Conservation (phyloP, 148 eudicot species). For the Silene latifolia region DNA sequence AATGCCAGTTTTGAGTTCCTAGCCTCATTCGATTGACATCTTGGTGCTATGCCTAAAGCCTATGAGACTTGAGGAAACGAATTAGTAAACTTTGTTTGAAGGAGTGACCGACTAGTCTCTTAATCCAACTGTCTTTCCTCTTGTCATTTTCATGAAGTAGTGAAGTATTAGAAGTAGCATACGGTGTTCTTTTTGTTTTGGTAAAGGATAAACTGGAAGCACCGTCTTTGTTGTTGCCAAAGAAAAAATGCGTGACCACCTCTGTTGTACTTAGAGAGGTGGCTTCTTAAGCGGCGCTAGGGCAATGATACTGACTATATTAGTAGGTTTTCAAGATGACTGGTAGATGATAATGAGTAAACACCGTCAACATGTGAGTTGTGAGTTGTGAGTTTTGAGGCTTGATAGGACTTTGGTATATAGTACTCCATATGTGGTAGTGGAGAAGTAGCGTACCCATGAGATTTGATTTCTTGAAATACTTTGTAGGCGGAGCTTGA, state of each 20-base stretch:
- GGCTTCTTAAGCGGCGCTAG: neutral
- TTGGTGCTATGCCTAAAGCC: no score
- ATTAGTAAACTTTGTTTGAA: no score
- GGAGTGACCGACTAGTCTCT: no score
- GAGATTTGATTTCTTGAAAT: neutral
- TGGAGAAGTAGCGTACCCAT: neutral
- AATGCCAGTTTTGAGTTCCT: no score
- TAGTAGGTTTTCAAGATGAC: neutral
- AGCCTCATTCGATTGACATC: no score
- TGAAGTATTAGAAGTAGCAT: neutral
- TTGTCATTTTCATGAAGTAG: neutral
- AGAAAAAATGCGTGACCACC: neutral
- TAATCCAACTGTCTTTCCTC: neutral
- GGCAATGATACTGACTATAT: neutral
- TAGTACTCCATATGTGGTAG: neutral
- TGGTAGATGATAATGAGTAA: neutral
- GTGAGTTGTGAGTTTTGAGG: no score
- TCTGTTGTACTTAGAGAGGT: no score
- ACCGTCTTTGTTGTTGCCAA: neutral
- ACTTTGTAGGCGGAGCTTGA: conserved; percentile 39
- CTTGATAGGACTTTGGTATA: no score
- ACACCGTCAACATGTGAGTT: no score
- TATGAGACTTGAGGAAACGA: no score
- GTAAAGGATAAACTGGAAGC: neutral
- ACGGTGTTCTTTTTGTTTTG: neutral